Evolutionary conservation across 2,329 filamentous ascomycete genomes (phyloP).

Genomic region (Neonectria neomacrospora): DNA sequence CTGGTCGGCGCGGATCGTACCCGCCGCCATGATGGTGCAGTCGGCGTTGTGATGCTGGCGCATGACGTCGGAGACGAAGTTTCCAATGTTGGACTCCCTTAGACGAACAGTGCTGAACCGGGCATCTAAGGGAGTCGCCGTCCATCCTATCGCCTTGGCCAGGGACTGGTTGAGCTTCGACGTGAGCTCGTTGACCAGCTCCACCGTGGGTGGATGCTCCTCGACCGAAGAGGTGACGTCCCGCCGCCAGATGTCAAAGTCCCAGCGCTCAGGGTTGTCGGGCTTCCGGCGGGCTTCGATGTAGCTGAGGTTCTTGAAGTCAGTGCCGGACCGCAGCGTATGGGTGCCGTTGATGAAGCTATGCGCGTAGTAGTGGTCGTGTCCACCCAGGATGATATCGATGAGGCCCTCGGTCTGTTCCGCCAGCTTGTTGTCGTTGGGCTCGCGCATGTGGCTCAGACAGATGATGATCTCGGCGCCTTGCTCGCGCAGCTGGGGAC

Average conservation of each 20-base stretch:
- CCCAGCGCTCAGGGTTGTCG: conserved; percentile 67
- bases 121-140: conserved; percentile 82
- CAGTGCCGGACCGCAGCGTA: conserved; percentile 85
- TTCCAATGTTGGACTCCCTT: conserved; percentile 85
- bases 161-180: conserved; percentile 79
- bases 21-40: conserved; percentile 84
- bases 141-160: conserved; percentile 86
- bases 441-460: conserved; percentile 86
- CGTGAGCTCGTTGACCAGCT: conserved; percentile 75
- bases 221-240: conserved; percentile 77
- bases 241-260: conserved; percentile 79
- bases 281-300: conserved; percentile 76
- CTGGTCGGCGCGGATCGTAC: conserved; percentile 88
- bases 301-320: conserved; percentile 94
- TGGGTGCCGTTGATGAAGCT: conserved; percentile 81
- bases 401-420: conserved; percentile 77
- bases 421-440: conserved; percentile 89
- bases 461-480: conserved; percentile 87
- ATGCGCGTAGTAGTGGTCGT: conserved; percentile 91
- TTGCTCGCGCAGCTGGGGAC: conserved; percentile 76
- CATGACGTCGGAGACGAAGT: conserved; percentile 94
- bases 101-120: conserved; percentile 85
- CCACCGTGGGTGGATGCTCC: conserved; percentile 69
- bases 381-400: conserved; percentile 87
- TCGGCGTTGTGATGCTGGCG: conserved; percentile 83